These are phyloP conservation scores for Albatrellus ellisii DNA, from an alignment of 768 basidiomycete species.

Conservation along the genomic window DNA sequence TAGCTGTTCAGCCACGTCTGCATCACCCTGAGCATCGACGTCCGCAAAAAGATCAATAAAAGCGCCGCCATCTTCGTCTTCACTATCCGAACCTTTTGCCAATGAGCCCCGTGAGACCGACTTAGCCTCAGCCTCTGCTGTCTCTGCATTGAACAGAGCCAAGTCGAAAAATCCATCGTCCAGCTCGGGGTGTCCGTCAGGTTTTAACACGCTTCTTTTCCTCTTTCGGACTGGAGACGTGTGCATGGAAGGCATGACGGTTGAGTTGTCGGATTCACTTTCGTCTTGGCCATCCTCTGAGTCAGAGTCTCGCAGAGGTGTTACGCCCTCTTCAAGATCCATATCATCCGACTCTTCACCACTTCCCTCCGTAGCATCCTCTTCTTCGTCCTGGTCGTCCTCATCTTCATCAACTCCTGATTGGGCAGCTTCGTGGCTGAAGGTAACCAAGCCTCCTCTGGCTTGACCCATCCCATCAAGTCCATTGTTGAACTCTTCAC, in stretches of 20 bases:
- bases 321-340: slow-evolving; percentile 8
- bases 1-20: slow-evolving; percentile 17
- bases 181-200: slow-evolving; percentile 33
- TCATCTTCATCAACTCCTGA: slow-evolving; percentile 18
- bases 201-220: slow-evolving; percentile 12
- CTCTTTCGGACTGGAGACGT: slow-evolving; percentile 16
- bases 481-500: slow-evolving; percentile 20
- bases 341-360: slow-evolving; percentile 18
- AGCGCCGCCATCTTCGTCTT: slow-evolving; percentile 38
- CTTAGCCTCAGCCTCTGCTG: slow-evolving; percentile 62
- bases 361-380: slow-evolving; percentile 14
- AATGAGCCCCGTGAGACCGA: slow-evolving; percentile 48
- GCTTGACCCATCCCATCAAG: slow-evolving; percentile 19
- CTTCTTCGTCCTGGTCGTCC: slow-evolving; percentile 15
- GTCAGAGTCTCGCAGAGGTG: slow-evolving; percentile 9
- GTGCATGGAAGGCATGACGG: neutral
- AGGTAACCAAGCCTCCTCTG: slow-evolving; percentile 17
- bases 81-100: slow-evolving; percentile 34
- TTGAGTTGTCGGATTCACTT: neutral
- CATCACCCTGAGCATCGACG: slow-evolving; percentile 32
- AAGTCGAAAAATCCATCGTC: slow-evolving; percentile 91
- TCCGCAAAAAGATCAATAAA: slow-evolving; percentile 60
- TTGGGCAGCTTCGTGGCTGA: slow-evolving; percentile 22
- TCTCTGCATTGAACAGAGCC: slow-evolving; percentile 75
- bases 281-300: slow-evolving; percentile 14